A percentile compares a stretch with the other conserved stretches of the same genome.
Conservation (phyloP, 768 basidiomycete species). For the Chalciporus chontae region DNA sequence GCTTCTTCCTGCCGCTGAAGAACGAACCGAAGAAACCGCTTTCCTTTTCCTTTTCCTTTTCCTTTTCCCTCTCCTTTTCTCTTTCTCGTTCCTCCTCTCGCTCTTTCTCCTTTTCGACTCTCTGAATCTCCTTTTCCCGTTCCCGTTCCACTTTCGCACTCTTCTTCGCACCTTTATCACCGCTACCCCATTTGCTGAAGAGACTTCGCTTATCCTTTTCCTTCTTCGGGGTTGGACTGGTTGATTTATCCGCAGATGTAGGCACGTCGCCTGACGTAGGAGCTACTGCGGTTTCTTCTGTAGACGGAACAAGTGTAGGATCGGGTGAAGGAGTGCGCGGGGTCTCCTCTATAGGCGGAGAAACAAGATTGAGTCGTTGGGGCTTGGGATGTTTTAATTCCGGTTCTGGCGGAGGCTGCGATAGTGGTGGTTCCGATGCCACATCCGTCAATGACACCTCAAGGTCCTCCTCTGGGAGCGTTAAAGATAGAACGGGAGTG, state of each 20-base stretch:
- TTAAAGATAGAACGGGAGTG: slow-evolving; percentile 23
- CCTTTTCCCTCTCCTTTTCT: slow-evolving; percentile 37
- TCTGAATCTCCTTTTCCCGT: slow-evolving; percentile 45
- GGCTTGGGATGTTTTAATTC: slow-evolving; percentile 68
- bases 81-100: slow-evolving; percentile 38
- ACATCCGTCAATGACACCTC: slow-evolving; percentile 6
- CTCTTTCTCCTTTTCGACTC: slow-evolving; percentile 54
- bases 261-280: slow-evolving; percentile 24
- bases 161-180: slow-evolving; percentile 62
- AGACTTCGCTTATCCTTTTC: slow-evolving; percentile 75
- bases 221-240: slow-evolving; percentile 42
- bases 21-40: slow-evolving; percentile 88
- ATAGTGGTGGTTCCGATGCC: slow-evolving; percentile 26
- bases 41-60: slow-evolving; percentile 48
- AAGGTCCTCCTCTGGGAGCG: slow-evolving; percentile 18
- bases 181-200: slow-evolving; percentile 57
- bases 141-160: slow-evolving; percentile 40
- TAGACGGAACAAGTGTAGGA: slow-evolving; percentile 23
- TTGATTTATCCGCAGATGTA: slow-evolving; percentile 13
- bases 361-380: slow-evolving; percentile 42
- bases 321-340: slow-evolving; percentile 64
- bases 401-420: slow-evolving; percentile 33
- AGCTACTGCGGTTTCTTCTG: slow-evolving; percentile 25
- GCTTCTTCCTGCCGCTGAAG: slow-evolving; percentile 86
- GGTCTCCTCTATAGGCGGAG: slow-evolving; percentile 30